Evolutionary conservation across 768 basidiomycete species (phyloP).

Genomic region (Leccinum subgranulosum): DNA sequence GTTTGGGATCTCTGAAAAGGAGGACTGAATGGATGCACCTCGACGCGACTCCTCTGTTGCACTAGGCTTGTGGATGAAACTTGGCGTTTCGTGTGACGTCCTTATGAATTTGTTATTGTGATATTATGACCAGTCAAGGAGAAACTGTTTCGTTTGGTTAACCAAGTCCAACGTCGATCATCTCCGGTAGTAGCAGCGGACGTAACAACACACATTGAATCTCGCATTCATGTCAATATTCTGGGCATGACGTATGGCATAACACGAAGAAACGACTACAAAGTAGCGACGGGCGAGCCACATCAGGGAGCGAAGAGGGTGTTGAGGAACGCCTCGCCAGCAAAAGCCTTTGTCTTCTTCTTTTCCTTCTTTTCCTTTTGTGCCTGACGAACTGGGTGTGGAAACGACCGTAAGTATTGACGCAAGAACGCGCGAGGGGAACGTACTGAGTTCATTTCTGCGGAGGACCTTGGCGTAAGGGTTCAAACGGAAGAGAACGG

Average conservation of each 20-base stretch:
- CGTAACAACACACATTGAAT: neutral
- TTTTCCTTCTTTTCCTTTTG: conserved; percentile 53
- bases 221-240: neutral
- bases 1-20: conserved; percentile 16
- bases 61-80: neutral
- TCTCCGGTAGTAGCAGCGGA: neutral
- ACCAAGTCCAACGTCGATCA: too few relatives aligned
- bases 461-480: conserved; percentile 96
- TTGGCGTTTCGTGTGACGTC: neutral
- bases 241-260: conserved; percentile 14
- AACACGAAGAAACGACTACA: conserved; percentile 5
- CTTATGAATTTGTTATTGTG: neutral
- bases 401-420: conserved; percentile 4
- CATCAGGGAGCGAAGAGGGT: conserved; percentile 82
- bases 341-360: conserved; percentile 59
- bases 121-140: neutral
- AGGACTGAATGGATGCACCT: neutral
- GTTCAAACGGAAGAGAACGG: conserved; percentile 94
- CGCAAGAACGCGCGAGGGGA: neutral
- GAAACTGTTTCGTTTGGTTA: neutral
- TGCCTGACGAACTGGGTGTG: conserved; percentile 62
- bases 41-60: neutral
- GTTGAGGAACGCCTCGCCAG: conserved; percentile 81
- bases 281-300: neutral
- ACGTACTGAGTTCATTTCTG: conserved; percentile 83